Evolutionary conservation across 2,329 filamentous ascomycete genomes (phyloP).

Genomic region (Mycocentrospora acerina): DNA sequence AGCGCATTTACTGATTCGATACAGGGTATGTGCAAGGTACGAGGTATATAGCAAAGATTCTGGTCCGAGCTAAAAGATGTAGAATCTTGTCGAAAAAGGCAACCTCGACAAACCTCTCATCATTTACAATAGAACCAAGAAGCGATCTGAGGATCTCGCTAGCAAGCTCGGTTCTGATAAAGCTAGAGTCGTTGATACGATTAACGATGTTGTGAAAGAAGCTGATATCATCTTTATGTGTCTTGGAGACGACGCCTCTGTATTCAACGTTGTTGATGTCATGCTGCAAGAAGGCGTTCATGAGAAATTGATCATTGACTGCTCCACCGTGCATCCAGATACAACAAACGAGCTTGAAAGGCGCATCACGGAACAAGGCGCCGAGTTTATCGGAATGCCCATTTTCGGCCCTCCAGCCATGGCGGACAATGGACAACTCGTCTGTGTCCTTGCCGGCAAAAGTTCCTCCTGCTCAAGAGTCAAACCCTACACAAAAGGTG

Average conservation of each 20-base stretch:
- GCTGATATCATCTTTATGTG: conserved; percentile 83
- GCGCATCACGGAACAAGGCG: conserved; percentile 60
- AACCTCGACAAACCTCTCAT: conserved; percentile 70
- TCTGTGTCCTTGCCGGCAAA: conserved; percentile 73
- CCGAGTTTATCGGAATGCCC: conserved; percentile 70
- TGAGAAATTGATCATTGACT: conserved; percentile 81
- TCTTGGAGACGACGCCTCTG: conserved; percentile 74
- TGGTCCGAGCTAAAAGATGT: no score
- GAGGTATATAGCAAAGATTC: no score
- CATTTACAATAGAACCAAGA: conserved; percentile 75
- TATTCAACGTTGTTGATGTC: conserved; percentile 61
- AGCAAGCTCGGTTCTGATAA: conserved; percentile 62
- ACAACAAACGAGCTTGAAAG: conserved; percentile 69
- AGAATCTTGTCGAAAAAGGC: conserved; percentile 79
- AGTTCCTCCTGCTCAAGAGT: conserved; percentile 62
- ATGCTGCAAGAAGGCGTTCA: conserved; percentile 60
- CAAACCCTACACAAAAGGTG: conserved; percentile 70
- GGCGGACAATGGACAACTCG: conserved; percentile 69
- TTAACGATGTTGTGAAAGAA: conserved; percentile 65
- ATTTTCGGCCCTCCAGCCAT: conserved; percentile 73
- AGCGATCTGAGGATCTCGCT: conserved; percentile 65
- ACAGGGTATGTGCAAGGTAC: conserved; percentile 42
- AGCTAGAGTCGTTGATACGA: conserved; percentile 62
- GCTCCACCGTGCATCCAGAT: conserved; percentile 84
- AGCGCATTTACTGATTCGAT: not conserved